Base-by-base conservation (phyloP, 179 eudicot genomes). In the Silene noctiflora region DNA sequence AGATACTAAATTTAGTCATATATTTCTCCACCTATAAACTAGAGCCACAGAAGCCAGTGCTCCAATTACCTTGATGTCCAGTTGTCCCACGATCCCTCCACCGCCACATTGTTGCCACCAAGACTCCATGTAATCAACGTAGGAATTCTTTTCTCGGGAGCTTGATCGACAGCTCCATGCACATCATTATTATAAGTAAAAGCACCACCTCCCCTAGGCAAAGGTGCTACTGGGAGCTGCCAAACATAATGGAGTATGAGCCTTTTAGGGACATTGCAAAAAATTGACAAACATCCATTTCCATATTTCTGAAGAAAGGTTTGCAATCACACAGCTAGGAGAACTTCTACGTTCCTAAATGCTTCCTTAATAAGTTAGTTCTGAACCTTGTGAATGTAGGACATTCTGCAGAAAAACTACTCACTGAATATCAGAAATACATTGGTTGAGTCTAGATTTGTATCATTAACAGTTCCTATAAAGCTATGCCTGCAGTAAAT, bases 51-150 rank as follows among this genome's bases (percentile, higher is more conserved):
- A 29, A 71, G 73, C 20, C 33, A 66, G 11, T 60, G 77, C 9
- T 33, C 27, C 42, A 16, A 25, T 80, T 75, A 90, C 97, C 91
- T 87, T 65, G 94, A 85, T 59, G 78, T 77, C 93, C 92, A 93
- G 85, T 88, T 85, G 81, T 91, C 98, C 98, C 98, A 93, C 29
- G 98, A 91, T 72, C 98, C 98, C 77, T 91, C 95, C 48, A 91
- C 92, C 2, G 90, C 83, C 65, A 93, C 92, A 69, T 84, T 80
- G 79, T 83, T 91, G 58, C 97, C 98, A 72, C 95, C 98, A 77
- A 84, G 87, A 79, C 84, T 87, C 98, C 98, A 93, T n/a, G 88
- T 88, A 72, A 91, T 88, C 83, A 93, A 65, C 61, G 90, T 86
- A 17, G 98, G 95, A 72, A 93, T 89, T 48, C 91, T 90, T 83